Conservation (phyloP, 2,329 filamentous ascomycete genomes). For the Ambrosiella xylebori region DNA sequence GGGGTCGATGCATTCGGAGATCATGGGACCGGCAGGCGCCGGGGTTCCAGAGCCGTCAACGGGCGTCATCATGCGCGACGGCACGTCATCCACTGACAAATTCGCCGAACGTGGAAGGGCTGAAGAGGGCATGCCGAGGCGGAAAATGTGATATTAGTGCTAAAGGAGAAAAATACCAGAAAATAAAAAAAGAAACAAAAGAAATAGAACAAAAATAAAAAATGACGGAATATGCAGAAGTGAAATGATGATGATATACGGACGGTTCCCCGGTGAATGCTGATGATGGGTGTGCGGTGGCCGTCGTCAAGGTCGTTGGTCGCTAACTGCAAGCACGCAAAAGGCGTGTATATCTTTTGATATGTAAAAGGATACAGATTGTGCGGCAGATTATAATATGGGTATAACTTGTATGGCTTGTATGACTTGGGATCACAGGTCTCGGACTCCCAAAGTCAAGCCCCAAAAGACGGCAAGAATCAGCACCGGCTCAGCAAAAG, state of each 20-base stretch:
- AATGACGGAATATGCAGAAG: background rate
- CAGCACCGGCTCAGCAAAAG: too few species aligned
- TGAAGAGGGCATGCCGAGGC: background rate
- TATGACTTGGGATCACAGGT: too few species aligned
- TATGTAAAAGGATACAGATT: background rate
- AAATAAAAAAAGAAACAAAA: background rate
- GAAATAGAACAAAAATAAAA: background rate
- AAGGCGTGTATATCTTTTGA: background rate
- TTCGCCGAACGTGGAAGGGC: conserved; percentile 6
- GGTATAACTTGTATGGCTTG: too few species aligned
- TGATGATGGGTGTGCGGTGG: background rate
- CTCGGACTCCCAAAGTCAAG: too few species aligned
- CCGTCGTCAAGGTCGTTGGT: background rate
- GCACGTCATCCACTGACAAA: conserved; percentile 34
- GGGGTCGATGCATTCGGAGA: conserved; percentile 15
- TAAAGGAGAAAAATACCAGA: background rate
- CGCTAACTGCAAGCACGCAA: background rate
- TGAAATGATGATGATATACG: background rate
- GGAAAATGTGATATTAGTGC: conserved; percentile 1
- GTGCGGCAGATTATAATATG: too few species aligned
- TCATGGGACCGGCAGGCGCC: conserved; percentile 6
- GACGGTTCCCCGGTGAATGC: background rate
- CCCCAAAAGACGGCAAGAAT: too few species aligned
- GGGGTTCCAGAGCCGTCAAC: conserved; percentile 26
- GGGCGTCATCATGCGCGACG: conserved; percentile 32